A percentile compares a stretch with the other conserved stretches of the same genome.
Evolutionary conservation across 2,329 filamentous ascomycete species (phyloP).

Genomic region (Colletotrichum sansevieriae): DNA sequence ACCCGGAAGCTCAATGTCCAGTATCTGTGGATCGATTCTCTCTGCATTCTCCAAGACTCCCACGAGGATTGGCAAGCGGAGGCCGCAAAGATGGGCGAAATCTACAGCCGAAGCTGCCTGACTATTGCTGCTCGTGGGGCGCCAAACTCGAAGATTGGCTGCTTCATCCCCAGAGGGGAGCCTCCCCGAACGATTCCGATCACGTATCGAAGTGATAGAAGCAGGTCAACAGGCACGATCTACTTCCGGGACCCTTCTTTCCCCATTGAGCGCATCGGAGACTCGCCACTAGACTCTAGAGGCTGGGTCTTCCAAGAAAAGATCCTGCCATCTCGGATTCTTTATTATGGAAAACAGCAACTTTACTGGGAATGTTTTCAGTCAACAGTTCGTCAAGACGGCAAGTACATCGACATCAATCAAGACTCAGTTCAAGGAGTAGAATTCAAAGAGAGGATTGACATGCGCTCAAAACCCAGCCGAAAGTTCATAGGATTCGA

Average conservation of each 20-base stretch:
- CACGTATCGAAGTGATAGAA: no score
- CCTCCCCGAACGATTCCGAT: no score
- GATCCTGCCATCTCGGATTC: background rate
- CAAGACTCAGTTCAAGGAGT: no score
- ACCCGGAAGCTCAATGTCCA: background rate
- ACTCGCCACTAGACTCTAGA: background rate
- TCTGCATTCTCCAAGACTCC: background rate
- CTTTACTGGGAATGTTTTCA: background rate
- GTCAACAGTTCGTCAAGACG: no score
- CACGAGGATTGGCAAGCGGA: background rate
- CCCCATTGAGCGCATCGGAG: no score
- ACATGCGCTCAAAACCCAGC: no score
- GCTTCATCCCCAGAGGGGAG: background rate
- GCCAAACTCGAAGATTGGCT: background rate
- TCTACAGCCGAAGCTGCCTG: background rate
- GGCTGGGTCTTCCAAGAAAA: conserved; percentile 5
- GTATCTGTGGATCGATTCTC: conserved; percentile 9
- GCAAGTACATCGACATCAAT: no score
- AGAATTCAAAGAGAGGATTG: no score
- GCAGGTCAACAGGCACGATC: no score
- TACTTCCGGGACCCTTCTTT: no score
- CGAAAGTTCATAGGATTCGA: no score
- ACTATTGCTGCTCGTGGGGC: no score
- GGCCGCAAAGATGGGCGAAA: background rate
- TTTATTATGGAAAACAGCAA: background rate